phyloP scores from a whole-genome alignment of 73 alveolate species.

The Tetrahymena borealis region DNA sequence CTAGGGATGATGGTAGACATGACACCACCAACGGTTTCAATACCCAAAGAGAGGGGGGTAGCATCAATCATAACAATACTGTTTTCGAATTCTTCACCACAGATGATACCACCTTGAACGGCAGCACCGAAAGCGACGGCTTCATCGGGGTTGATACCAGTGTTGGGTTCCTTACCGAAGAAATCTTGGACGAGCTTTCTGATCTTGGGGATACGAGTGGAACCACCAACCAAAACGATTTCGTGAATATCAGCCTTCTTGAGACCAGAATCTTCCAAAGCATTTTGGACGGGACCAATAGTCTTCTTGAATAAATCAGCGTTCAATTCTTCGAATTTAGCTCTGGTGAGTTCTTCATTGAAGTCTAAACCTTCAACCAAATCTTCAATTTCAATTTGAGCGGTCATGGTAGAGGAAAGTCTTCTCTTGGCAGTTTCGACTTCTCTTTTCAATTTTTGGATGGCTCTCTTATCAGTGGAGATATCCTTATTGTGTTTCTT shows the following conservation, averaged over 20 bases:
- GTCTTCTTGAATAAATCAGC: slow-evolving; percentile 94
- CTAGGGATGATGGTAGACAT: slow-evolving; percentile 97
- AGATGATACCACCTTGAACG: slow-evolving; percentile 96
- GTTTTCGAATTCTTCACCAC: slow-evolving; percentile 91
- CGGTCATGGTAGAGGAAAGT: slow-evolving; percentile 88
- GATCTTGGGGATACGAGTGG: slow-evolving; percentile 93
- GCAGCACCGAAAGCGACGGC: slow-evolving; percentile 99
- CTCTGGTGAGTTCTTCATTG: slow-evolving; percentile 93
- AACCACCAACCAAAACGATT: slow-evolving; percentile 96
- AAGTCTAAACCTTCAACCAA: slow-evolving; percentile 95
- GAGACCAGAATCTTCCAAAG: slow-evolving; percentile 71
- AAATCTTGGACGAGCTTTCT: slow-evolving; percentile 72
- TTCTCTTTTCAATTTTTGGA: slow-evolving; percentile 93
- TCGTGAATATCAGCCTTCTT: slow-evolving; percentile 76
- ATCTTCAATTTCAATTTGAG: slow-evolving; percentile 88
- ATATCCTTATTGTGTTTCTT: slow-evolving; percentile 88
- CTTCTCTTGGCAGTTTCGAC: slow-evolving; percentile 98
- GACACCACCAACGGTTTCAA: slow-evolving; percentile 99
- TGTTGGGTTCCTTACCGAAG: slow-evolving; percentile 94
- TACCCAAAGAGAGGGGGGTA: slow-evolving; percentile 97
- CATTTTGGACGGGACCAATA: slow-evolving; percentile 92
- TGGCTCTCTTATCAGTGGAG: slow-evolving; percentile 80
- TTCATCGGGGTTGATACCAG: slow-evolving; percentile 98
- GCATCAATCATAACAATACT: slow-evolving; percentile 91
- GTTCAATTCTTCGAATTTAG: slow-evolving; percentile 95